A percentile compares a stretch with the other conserved stretches of the same genome.
Evolutionary conservation across 805 yeast genomes (phyloP).

Genomic region (Priceomyces castillae): DNA sequence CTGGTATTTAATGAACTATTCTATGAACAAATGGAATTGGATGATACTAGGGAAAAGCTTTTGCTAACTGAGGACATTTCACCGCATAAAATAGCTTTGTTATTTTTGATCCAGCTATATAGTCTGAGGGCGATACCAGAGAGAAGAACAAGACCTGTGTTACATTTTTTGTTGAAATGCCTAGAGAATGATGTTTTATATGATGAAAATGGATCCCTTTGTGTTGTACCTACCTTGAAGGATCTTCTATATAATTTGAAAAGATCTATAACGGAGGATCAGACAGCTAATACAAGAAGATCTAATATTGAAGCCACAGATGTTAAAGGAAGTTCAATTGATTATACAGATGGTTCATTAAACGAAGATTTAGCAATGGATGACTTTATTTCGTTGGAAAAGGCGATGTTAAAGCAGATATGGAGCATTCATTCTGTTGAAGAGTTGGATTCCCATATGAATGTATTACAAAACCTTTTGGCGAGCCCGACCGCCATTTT

Average conservation of each 20-base stretch:
- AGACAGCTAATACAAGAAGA: neutral
- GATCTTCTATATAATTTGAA: conserved; percentile 25
- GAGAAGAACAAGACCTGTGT: conserved; percentile 33
- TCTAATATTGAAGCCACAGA: no score
- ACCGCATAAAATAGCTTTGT: conserved; percentile 52
- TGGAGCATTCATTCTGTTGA: conserved; percentile 45
- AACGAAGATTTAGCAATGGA: no score
- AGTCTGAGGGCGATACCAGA: conserved; percentile 19
- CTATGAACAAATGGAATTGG: conserved; percentile 2
- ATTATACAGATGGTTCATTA: no score
- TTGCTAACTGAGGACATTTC: conserved; percentile 44
- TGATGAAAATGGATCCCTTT: conserved; percentile 14
- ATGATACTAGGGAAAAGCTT: conserved; percentile 14
- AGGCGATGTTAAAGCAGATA: conserved; percentile 30
- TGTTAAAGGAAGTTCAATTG: no score
- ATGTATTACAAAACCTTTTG: neutral
- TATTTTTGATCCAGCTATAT: conserved; percentile 38
- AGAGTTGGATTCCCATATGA: conserved; percentile 5
- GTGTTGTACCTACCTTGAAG: conserved; percentile 31
- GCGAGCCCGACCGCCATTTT: neutral
- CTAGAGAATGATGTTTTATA: conserved; percentile 36
- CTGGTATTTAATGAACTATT: neutral
- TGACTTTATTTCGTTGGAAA: conserved; percentile 21
- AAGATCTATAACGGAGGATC: neutral
- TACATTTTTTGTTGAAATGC: conserved; percentile 42